phyloP scores from a whole-genome alignment of 192 early-diverging fungal species.

The Mortierella hygrophila region DNA sequence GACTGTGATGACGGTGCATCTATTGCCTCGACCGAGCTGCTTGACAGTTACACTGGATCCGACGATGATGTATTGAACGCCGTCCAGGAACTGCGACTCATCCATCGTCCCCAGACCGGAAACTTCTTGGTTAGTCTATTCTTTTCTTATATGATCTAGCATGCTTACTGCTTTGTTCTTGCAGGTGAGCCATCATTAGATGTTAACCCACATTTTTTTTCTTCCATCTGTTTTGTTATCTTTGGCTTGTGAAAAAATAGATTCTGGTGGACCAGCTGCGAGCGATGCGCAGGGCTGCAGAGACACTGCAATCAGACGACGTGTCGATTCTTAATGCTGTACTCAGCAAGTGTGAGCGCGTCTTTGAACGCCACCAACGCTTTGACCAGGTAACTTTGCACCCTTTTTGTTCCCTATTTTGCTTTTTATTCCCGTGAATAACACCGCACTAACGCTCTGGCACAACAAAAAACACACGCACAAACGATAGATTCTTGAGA shows the following conservation, averaged over 20 bases:
- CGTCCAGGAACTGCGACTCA: constrained; percentile 21
- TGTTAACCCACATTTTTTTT: background rate
- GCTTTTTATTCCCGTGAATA: background rate
- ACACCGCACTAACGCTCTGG: background rate
- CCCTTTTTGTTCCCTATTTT: background rate
- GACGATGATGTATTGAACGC: background rate
- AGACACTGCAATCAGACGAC: constrained; percentile 13
- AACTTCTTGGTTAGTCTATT: constrained; percentile 33
- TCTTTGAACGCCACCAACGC: constrained; percentile 13
- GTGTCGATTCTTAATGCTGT: background rate
- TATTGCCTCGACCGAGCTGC: background rate
- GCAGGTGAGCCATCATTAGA: no score
- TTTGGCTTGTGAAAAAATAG: background rate
- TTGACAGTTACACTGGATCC: background rate
- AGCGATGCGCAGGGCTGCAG: constrained; percentile 19
- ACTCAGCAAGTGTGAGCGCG: constrained; percentile 33
- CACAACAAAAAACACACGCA: background rate
- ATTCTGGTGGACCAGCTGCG: constrained; percentile 20
- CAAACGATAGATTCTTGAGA: constrained; percentile 7
- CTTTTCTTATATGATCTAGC: background rate
- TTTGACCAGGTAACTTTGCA: constrained; percentile 28
- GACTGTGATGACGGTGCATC: background rate
- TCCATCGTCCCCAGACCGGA: constrained; percentile 21
- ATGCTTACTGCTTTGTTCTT: background rate
- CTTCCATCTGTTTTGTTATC: background rate